Evolutionary conservation across 805 yeast genomes (phyloP).

Genomic region (Cyberlindnera lachancei): DNA sequence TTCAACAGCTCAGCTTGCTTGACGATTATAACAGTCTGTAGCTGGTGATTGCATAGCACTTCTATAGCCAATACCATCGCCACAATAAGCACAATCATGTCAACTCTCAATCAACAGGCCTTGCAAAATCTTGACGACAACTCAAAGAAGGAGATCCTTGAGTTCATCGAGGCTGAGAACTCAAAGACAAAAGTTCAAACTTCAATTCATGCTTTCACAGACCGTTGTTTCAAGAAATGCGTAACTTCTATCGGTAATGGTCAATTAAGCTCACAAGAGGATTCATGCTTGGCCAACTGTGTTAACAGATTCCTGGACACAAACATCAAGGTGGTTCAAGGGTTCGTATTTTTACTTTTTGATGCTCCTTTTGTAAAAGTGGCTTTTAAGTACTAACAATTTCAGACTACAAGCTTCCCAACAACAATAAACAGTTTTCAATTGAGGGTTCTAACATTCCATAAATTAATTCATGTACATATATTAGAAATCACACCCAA

Average conservation of each 20-base stretch:
- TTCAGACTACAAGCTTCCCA: constrained; percentile 6
- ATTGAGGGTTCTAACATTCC: too few relatives aligned
- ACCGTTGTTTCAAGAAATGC: constrained; percentile 86
- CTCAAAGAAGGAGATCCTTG: constrained; percentile 65
- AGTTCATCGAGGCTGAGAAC: constrained; percentile 75
- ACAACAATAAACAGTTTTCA: constrained; percentile 3
- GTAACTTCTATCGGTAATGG: constrained; percentile 40
- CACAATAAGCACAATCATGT: too few relatives aligned
- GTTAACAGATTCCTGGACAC: constrained; percentile 82
- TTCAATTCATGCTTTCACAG: constrained; percentile 83
- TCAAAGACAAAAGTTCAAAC: constrained; percentile 82
- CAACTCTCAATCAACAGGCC: constrained; percentile 31
- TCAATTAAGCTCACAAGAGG: constrained; percentile 51
- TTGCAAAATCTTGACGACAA: constrained; percentile 50
- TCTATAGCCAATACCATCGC: too few relatives aligned
- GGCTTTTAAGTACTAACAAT: too few relatives aligned
- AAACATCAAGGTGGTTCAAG: constrained; percentile 73
- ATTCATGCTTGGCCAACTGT: constrained; percentile 70
- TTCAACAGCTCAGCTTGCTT: too few relatives aligned
- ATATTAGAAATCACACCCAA: too few relatives aligned
- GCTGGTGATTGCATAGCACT: too few relatives aligned
- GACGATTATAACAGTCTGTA: too few relatives aligned
- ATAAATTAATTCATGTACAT: too few relatives aligned
- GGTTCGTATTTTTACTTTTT: constrained; percentile 14
- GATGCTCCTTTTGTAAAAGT: too few relatives aligned